These are phyloP conservation scores for Naegleria fowleri DNA, from an alignment of 208 protist species.

Conservation along the genomic window DNA sequence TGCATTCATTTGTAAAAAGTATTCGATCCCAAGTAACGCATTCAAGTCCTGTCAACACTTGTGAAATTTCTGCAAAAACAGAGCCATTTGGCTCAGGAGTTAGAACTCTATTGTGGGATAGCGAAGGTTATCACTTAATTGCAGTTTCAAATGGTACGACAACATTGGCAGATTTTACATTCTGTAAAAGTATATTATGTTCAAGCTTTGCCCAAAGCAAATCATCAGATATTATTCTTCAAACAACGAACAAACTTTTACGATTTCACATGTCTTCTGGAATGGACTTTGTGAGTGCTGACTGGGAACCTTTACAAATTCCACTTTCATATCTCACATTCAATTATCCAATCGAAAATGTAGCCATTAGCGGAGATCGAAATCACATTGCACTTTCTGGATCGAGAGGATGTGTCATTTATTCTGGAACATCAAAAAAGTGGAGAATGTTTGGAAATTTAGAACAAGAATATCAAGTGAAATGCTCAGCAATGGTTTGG, in stretches of 20 bases:
- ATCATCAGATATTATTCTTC: neutral
- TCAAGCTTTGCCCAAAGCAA: neutral
- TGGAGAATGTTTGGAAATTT: constrained; percentile 29
- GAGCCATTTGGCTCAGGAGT: neutral
- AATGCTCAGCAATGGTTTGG: neutral
- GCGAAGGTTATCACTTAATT: constrained; percentile 9
- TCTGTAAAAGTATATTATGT: neutral
- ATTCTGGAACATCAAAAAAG: neutral
- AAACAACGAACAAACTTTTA: neutral
- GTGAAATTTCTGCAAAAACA: neutral
- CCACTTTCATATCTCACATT: neutral
- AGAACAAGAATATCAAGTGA: neutral
- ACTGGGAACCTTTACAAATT: constrained; percentile 15
- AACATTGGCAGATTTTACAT: neutral
- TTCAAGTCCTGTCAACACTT: too few relatives aligned
- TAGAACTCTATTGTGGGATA: neutral
- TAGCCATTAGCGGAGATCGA: neutral
- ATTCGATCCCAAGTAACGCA: too few relatives aligned
- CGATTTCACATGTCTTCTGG: constrained; percentile 18
- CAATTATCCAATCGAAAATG: neutral
- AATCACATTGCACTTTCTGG: neutral
- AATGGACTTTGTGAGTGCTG: constrained; percentile 12
- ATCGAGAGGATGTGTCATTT: neutral
- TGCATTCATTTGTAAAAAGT: too few relatives aligned
- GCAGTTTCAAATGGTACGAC: neutral